Conservation (phyloP, 1,139 yeast species). For the Debaryomyces psychrophilus region DNA sequence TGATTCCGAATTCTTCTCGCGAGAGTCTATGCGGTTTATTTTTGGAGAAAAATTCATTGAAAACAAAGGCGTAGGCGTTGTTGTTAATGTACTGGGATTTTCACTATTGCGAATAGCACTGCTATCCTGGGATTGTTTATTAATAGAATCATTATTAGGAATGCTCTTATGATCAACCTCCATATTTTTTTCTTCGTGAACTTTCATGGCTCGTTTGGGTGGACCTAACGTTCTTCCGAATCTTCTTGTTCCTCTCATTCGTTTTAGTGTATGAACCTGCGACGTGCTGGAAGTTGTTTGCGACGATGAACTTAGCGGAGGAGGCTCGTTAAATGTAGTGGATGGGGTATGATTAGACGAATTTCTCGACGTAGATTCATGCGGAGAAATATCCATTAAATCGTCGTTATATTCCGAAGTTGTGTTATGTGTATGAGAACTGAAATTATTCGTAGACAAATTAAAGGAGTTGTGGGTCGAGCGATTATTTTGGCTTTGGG, state of each 20-base stretch:
- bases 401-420: slow-evolving; percentile 17
- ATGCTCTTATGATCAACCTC: neutral
- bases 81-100: slow-evolving; percentile 1
- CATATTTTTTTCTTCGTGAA: slow-evolving; percentile 18
- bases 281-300: slow-evolving; percentile 11
- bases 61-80: slow-evolving; percentile 21
- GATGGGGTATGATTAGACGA: slow-evolving; percentile 18
- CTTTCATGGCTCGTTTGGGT: slow-evolving; percentile 39
- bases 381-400: slow-evolving; percentile 15
- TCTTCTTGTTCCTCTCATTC: slow-evolving; percentile 35
- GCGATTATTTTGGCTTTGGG: slow-evolving; percentile 10
- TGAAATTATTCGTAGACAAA: slow-evolving; percentile 16
- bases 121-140: neutral
- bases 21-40: slow-evolving; percentile 8
- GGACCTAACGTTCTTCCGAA: slow-evolving; percentile 45
- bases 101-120: neutral
- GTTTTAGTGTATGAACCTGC: slow-evolving; percentile 26
- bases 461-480: slow-evolving; percentile 20
- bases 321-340: slow-evolving; percentile 21
- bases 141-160: neutral
- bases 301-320: slow-evolving; percentile 6
- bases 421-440: slow-evolving; percentile 19
- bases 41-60: slow-evolving; percentile 21
- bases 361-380: slow-evolving; percentile 11
- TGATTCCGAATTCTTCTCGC: slow-evolving; percentile 9